These are phyloP conservation scores for Fusarium burgessii DNA, from an alignment of 2,329 filamentous ascomycete species.

Conservation along the genomic window DNA sequence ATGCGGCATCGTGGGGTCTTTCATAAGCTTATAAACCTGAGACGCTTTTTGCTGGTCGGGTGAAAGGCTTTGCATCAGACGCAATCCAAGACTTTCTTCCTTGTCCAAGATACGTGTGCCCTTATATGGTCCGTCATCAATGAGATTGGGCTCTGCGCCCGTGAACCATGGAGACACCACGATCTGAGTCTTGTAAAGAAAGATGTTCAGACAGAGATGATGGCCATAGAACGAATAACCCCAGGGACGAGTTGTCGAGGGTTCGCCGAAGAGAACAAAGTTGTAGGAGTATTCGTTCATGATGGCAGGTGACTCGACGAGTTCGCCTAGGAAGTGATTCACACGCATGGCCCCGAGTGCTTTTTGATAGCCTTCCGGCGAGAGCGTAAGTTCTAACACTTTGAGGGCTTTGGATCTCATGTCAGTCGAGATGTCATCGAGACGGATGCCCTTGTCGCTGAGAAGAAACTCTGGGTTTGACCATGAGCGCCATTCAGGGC, in stretches of 20 bases:
- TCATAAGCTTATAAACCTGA: constrained; percentile 69
- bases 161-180: constrained; percentile 81
- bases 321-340: constrained; percentile 79
- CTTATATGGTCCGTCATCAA: constrained; percentile 71
- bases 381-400: constrained; percentile 63
- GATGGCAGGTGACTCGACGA: constrained; percentile 70
- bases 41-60: constrained; percentile 59
- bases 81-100: constrained; percentile 74
- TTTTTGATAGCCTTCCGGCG: constrained; percentile 77
- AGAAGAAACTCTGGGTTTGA: constrained; percentile 81
- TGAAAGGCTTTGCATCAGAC: constrained; percentile 74
- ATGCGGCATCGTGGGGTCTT: constrained; percentile 73
- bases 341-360: constrained; percentile 77
- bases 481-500: constrained; percentile 77
- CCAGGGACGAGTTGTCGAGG: constrained; percentile 70
- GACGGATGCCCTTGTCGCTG: constrained; percentile 74
- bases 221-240: constrained; percentile 83
- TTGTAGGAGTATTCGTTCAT: constrained; percentile 85
- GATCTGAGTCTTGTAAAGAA: constrained; percentile 74
- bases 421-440: constrained; percentile 66
- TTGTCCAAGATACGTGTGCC: constrained; percentile 75
- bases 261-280: constrained; percentile 76
- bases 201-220: constrained; percentile 79
- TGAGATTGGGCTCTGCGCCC: constrained; percentile 81
- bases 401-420: not conserved